phyloP scores from a whole-genome alignment of 2,329 filamentous ascomycete genomes.

The Clarireedia homoeocarpa region DNA sequence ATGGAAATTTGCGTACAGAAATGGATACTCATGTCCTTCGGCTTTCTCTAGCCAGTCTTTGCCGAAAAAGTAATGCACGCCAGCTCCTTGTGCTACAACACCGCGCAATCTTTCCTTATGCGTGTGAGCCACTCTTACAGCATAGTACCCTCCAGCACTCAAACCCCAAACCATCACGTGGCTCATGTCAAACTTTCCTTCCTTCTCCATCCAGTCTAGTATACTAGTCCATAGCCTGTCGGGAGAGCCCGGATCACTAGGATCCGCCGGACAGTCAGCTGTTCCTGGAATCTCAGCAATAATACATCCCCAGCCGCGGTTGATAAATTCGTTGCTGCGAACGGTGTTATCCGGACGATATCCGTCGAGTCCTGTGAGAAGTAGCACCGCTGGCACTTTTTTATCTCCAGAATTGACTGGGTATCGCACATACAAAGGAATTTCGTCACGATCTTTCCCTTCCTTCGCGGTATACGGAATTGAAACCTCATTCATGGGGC shows the following conservation, averaged over 20 bases:
- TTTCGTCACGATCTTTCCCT: constrained; percentile 34
- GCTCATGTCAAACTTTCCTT: constrained; percentile 46
- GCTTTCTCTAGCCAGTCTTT: constrained; percentile 51
- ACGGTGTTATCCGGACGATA: constrained; percentile 56
- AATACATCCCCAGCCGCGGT: constrained; percentile 54
- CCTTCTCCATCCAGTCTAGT: constrained; percentile 48
- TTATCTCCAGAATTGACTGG: constrained; percentile 37
- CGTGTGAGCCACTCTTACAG: constrained; percentile 60
- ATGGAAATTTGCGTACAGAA: constrained; percentile 36
- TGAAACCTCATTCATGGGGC: constrained; percentile 52
- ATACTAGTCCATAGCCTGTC: constrained; percentile 58
- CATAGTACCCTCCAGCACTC: constrained; percentile 61
- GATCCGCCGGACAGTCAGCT: constrained; percentile 58
- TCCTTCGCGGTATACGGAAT: constrained; percentile 49
- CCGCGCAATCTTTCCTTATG: constrained; percentile 47
- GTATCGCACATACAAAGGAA: constrained; percentile 59
- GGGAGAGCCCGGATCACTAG: constrained; percentile 47
- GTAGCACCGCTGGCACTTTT: constrained; percentile 41
- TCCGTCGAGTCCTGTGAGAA: constrained; percentile 55
- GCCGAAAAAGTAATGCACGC: constrained; percentile 53
- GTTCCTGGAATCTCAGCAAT: constrained; percentile 60
- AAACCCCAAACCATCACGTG: constrained; percentile 57
- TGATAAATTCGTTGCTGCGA: constrained; percentile 52
- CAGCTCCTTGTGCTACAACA: constrained; percentile 54
- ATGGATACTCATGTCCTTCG: constrained; percentile 61